Base-by-base conservation (phyloP, 2,329 filamentous ascomycete genomes). In the Cytospora leucostoma region DNA sequence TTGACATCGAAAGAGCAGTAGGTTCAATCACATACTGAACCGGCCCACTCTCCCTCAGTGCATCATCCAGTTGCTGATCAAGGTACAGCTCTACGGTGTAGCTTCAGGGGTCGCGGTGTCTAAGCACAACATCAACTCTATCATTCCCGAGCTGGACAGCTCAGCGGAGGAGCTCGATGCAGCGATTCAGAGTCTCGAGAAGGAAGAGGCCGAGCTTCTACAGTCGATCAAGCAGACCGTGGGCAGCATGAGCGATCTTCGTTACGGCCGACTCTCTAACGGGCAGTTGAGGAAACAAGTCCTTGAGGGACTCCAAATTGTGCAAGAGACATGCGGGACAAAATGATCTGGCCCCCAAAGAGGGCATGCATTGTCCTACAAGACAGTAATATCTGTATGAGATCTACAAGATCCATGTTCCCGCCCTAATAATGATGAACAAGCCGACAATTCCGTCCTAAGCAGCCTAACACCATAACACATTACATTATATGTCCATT, bases 231-330 rank as follows among this genome's bases (percentile, higher is more conserved):
- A 82, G 67, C 82, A 86, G 62, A 88, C 83, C 0, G 83, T 95
- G 17, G 89, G 89, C 37, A 86, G 84, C 55, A 78, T 97, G 73
- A 96, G 92, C 74, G 91, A 96, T 75, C 80, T 96, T 61, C 87
- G 91, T 53, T 94, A 95, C 71, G 92, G 93, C 44, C 88, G 87
- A 61, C 83, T 95, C 63, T 82, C 84, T 40, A 89, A 90, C 67
- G 74, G 81, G 27, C 81, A 86, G 64, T 76, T 93, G 37, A 81
- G 80, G 33, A 82, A 86, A 54, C 88, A 93, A 68, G 84, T 92
- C 35, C 77, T 92, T 19, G 84, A 88, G 54, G 88, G 88, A 7
- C 77, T 95, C 40, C 78, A 80, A 66, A 81, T 83, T 66, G 78
- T 92, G 38, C 85, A 90, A 72, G 80, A 85, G 66, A 80, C 83